Evolutionary conservation across 495 filamentous ascomycete genomes (phyloP).

Genomic region (Xylaria palmicola): DNA sequence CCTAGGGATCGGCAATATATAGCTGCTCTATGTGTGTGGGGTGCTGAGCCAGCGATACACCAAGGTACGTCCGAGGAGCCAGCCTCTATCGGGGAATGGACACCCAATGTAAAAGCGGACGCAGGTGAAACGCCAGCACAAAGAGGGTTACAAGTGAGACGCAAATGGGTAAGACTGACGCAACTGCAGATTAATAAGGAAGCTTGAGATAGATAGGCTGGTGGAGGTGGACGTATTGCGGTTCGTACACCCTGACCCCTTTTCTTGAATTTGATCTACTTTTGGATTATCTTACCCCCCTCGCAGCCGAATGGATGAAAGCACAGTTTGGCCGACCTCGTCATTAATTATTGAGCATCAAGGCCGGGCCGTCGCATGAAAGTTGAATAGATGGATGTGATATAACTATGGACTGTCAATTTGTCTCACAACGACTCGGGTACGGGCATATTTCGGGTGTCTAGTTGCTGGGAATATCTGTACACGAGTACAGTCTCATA

Average conservation of each 20-base stretch:
- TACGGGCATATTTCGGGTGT: slow-evolving; percentile 12
- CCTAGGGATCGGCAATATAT: not conserved
- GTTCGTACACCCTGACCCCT: not conserved
- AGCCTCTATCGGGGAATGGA: slow-evolving; percentile 9
- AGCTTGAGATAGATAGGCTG: not conserved
- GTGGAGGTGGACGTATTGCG: not conserved
- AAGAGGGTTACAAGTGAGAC: not conserved
- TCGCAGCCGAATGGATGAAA: not conserved
- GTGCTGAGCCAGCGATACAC: not conserved
- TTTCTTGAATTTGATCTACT: not conserved
- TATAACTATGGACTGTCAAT: slow-evolving; percentile 2
- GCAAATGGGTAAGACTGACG: not conserved
- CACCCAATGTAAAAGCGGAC: not conserved
- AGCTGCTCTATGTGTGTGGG: not conserved
- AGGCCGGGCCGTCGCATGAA: slow-evolving; percentile 7
- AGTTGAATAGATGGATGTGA: not conserved
- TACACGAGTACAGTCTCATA: slow-evolving; percentile 3
- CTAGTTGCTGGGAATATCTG: slow-evolving; percentile 6
- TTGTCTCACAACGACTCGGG: slow-evolving; percentile 3
- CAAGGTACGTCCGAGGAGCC: not conserved
- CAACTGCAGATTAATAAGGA: slow-evolving; percentile 7
- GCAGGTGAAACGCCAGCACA: not conserved
- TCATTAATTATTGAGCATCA: not conserved
- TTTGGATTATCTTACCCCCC: not conserved
- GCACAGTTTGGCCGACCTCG: not conserved